phyloP scores from a whole-genome alignment of 768 basidiomycete genomes.

The Galerina marginata region DNA sequence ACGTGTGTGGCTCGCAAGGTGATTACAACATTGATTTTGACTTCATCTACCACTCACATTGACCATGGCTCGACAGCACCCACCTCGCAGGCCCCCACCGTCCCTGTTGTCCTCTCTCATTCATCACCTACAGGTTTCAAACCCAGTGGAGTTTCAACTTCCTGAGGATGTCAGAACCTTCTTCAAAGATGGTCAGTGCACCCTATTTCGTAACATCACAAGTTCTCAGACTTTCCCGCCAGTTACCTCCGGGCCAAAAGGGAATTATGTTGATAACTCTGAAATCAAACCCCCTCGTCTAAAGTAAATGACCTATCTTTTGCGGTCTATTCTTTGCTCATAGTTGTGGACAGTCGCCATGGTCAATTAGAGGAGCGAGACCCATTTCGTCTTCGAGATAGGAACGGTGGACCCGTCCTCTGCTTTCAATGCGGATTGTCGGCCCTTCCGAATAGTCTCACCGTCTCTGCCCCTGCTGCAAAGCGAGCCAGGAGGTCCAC shows the following conservation, averaged over 20 bases:
- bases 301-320: slow-evolving; percentile 58
- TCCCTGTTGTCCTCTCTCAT: slow-evolving; percentile 77
- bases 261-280: slow-evolving; percentile 83
- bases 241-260: slow-evolving; percentile 84
- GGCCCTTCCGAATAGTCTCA: slow-evolving; percentile 62
- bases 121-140: slow-evolving; percentile 65
- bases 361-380: slow-evolving; percentile 93
- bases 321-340: slow-evolving; percentile 12
- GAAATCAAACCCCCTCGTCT: slow-evolving; percentile 77
- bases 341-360: slow-evolving; percentile 60
- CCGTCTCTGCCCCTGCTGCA: slow-evolving; percentile 56
- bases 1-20: slow-evolving; percentile 73
- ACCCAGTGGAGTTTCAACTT: slow-evolving; percentile 84
- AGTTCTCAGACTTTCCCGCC: slow-evolving; percentile 18
- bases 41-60: slow-evolving; percentile 21
- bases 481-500: slow-evolving; percentile 60
- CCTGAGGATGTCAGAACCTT: slow-evolving; percentile 83
- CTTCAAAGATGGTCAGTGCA: slow-evolving; percentile 82
- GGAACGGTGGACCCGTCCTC: slow-evolving; percentile 80
- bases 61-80: slow-evolving; percentile 53
- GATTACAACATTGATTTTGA: slow-evolving; percentile 29
- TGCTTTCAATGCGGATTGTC: slow-evolving; percentile 92
- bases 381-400: slow-evolving; percentile 83
- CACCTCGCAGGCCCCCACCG: slow-evolving; percentile 66
- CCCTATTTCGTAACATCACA: slow-evolving; percentile 12